phyloP scores from a whole-genome alignment of 108 stramenopile species.

The Cyclotella sp. region DNA sequence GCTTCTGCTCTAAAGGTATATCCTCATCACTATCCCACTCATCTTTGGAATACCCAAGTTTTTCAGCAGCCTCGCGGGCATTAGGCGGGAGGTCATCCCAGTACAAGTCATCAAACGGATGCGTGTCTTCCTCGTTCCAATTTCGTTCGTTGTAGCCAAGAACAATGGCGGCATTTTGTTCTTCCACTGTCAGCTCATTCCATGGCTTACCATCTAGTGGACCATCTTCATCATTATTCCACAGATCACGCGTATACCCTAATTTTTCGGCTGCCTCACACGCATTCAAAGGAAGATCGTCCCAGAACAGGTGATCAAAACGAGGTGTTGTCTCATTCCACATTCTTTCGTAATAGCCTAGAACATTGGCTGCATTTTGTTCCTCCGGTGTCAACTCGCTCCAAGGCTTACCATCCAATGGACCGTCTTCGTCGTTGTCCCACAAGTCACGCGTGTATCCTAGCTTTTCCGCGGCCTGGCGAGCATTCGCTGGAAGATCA shows the following conservation, averaged over 20 bases:
- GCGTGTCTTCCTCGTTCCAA: background rate
- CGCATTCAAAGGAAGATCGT: background rate
- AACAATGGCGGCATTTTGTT: background rate
- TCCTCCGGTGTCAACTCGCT: slow-evolving; percentile 40
- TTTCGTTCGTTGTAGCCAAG: slow-evolving; percentile 1
- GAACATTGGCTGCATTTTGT: slow-evolving; percentile 45
- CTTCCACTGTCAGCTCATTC: slow-evolving; percentile 7
- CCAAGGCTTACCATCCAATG: slow-evolving; percentile 43
- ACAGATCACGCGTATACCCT: background rate
- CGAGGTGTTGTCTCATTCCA: slow-evolving; percentile 35
- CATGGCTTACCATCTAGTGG: background rate
- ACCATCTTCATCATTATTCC: slow-evolving; percentile 10
- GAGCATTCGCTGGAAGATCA: background rate
- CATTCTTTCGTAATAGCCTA: slow-evolving; percentile 51
- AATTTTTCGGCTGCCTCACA: slow-evolving; percentile 1
- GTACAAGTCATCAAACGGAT: slow-evolving; percentile 4
- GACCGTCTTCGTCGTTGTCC: slow-evolving; percentile 9
- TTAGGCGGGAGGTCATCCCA: slow-evolving; percentile 15
- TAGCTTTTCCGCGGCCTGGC: background rate
- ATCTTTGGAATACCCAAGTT: background rate
- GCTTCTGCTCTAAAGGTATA: slow-evolving; percentile 3
- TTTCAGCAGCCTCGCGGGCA: slow-evolving; percentile 17
- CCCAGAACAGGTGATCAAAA: background rate
- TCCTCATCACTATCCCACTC: slow-evolving; percentile 15
- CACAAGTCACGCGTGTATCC: slow-evolving; percentile 8